Evolutionary conservation across 768 basidiomycete species (phyloP).

Genomic region (Pleurotus eryngii): DNA sequence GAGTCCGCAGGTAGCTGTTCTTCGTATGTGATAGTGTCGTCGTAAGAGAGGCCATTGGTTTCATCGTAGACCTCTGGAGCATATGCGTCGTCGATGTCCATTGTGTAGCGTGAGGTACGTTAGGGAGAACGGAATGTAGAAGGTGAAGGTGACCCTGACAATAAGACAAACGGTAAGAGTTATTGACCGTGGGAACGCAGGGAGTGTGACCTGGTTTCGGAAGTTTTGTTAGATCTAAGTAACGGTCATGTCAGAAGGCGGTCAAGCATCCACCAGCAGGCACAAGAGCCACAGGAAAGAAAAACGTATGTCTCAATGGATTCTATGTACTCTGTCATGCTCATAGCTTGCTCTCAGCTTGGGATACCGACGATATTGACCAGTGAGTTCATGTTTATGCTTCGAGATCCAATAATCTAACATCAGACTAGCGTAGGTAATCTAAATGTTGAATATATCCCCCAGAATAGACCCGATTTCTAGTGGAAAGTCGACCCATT

Average conservation of each 20-base stretch:
- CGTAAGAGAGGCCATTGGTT: slow-evolving; percentile 43
- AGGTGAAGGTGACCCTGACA: not conserved
- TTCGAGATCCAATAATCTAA: slow-evolving; percentile 6
- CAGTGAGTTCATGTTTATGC: slow-evolving; percentile 59
- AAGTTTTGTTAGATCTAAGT: too few species aligned
- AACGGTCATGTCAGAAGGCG: slow-evolving; percentile 38
- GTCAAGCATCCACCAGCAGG: slow-evolving; percentile 53
- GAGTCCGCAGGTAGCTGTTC: slow-evolving; percentile 43
- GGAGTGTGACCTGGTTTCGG: too few species aligned
- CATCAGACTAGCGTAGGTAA: slow-evolving; percentile 39
- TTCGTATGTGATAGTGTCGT: slow-evolving; percentile 54
- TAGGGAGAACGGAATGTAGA: slow-evolving; percentile 10
- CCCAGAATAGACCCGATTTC: not conserved
- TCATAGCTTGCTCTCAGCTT: slow-evolving; percentile 52
- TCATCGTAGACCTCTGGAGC: slow-evolving; percentile 23
- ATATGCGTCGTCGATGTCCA: slow-evolving; percentile 44
- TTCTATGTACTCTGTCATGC: not conserved
- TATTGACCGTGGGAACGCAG: not conserved
- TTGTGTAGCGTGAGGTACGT: slow-evolving; percentile 18
- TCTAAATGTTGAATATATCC: not conserved
- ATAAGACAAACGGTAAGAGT: too few species aligned
- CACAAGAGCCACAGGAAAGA: slow-evolving; percentile 92
- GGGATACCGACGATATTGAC: slow-evolving; percentile 99
- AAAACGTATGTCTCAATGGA: slow-evolving; percentile 65
- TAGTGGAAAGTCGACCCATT: slow-evolving; percentile 93